phyloP scores from a whole-genome alignment of 163 green algal genomes.

The Scenedesmus sp. region DNA sequence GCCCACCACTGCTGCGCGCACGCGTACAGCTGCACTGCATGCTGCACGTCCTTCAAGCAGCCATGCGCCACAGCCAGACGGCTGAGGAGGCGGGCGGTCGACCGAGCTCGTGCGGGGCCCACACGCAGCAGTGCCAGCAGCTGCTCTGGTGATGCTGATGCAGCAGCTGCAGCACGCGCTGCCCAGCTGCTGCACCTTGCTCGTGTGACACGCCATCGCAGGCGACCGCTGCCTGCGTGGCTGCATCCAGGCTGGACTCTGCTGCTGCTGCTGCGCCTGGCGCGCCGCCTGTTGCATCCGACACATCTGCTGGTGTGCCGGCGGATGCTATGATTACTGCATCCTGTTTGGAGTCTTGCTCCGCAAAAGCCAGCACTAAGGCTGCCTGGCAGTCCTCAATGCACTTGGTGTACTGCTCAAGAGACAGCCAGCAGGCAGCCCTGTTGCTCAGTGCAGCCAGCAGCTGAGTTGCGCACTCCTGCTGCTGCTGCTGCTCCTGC shows the following conservation, averaged over 20 bases:
- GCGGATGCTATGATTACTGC: neutral
- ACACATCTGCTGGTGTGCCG: neutral
- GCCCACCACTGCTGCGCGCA: neutral
- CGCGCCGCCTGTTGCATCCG: neutral
- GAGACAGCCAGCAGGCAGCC: constrained; percentile 42
- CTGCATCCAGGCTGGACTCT: too few species aligned
- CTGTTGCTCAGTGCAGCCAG: constrained; percentile 38
- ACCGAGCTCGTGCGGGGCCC: neutral
- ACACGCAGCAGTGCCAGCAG: neutral
- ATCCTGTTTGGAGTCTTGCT: neutral
- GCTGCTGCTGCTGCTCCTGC: neutral
- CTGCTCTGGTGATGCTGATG: neutral
- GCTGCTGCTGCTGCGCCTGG: neutral
- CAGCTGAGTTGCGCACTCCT: neutral
- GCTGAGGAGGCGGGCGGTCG: neutral
- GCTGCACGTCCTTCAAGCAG: constrained; percentile 28
- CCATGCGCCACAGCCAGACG: constrained; percentile 15
- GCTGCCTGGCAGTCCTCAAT: constrained; percentile 26
- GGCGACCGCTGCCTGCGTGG: neutral
- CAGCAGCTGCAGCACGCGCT: neutral
- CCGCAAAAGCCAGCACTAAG: neutral
- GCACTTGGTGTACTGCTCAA: constrained; percentile 28
- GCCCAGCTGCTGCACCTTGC: neutral
- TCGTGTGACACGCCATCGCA: neutral
- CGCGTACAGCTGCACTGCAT: constrained; percentile 15